phyloP scores from a whole-genome alignment of 345 rosid genomes.

The Brassica rapa region DNA sequence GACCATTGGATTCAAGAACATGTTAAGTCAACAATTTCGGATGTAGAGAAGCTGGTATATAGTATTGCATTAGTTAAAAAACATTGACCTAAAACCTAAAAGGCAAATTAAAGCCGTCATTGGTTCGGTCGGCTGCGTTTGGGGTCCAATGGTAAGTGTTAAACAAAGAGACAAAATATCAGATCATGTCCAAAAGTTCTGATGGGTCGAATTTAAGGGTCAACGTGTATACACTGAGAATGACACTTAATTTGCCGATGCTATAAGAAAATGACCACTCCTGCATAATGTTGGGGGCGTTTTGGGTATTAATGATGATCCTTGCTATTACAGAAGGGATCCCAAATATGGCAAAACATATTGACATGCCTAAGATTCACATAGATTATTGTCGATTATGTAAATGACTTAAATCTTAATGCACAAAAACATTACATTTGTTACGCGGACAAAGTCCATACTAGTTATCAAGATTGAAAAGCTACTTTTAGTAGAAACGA shows the following conservation, averaged over 20 bases:
- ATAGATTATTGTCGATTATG: too few relatives aligned
- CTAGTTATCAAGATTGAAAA: too few relatives aligned
- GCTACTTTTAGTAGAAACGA: too few relatives aligned
- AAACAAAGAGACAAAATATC: conserved; percentile 29
- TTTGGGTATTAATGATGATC: not conserved
- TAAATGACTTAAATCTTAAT: too few relatives aligned
- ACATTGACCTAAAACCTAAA: conserved; percentile 27
- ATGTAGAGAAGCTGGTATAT: conserved; percentile 9
- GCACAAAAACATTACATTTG: too few relatives aligned
- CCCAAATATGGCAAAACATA: conserved; percentile 4
- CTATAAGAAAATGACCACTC: conserved; percentile 37
- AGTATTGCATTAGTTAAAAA: not conserved
- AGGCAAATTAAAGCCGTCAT: conserved; percentile 30
- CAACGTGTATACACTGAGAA: conserved; percentile 38
- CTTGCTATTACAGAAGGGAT: not conserved
- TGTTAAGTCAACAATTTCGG: conserved; percentile 24
- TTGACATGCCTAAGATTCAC: not conserved
- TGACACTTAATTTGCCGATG: conserved; percentile 34
- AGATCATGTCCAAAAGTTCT: conserved; percentile 31
- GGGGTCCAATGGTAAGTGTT: conserved; percentile 38
- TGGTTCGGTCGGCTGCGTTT: conserved; percentile 28
- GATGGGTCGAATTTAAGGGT: conserved; percentile 30
- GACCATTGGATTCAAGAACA: conserved; percentile 13
- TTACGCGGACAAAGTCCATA: too few relatives aligned
- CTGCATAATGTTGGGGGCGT: conserved; percentile 11